Evolutionary conservation across 2,329 filamentous ascomycete genomes (phyloP), one percentile per base, ranked within the genome.

Genomic region (Aspergillus alliaceus): DNA sequence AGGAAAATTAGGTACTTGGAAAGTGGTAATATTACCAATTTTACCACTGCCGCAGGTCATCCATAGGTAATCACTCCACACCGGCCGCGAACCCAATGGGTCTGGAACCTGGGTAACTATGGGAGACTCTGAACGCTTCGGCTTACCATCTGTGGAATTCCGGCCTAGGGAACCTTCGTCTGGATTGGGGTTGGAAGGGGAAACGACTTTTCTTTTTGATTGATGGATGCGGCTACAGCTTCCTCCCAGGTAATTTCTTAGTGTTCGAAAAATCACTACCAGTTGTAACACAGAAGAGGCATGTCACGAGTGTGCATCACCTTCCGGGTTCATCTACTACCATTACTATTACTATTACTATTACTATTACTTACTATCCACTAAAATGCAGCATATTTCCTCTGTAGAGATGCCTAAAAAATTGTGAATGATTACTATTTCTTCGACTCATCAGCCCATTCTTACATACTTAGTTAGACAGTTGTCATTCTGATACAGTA

Each of bases 131-230:
- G 20, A 48, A 34, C 61, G 56, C 56, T 60, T 69, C 70, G 70
- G 70, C 53, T 72, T 72, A 66, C 70, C 67, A 31, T 66, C 58
- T 69, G 48, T 40, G 69, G 70, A 53, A 56, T 67, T 70, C 60
- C 69, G 67, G 66, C 59, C 59, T 20, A 50, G 32, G n/a, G n/a
- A 31, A 8, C 58, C 46, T 15, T 50, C 8, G 39, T 42, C 14
- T 42, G 39, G 40, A n/a, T 25, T 42, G 37, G 37, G 11, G 7
- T 44, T 27, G 40, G 40, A 8, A n/a, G 6, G 22, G 6, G 27
- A 32, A 44, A 9, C 34, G 18, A 15, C 24, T 49, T 11, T 20
- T 35, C 20, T 29, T 40, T 12, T 40, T 47, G 37, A 6, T 29
- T 15, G 22, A 42, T 44, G 40, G 40, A n/a, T 44, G 40, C 24